Evolutionary conservation across 306 rosid species (phyloP).

Genomic region (Begonia peltatifolia): DNA sequence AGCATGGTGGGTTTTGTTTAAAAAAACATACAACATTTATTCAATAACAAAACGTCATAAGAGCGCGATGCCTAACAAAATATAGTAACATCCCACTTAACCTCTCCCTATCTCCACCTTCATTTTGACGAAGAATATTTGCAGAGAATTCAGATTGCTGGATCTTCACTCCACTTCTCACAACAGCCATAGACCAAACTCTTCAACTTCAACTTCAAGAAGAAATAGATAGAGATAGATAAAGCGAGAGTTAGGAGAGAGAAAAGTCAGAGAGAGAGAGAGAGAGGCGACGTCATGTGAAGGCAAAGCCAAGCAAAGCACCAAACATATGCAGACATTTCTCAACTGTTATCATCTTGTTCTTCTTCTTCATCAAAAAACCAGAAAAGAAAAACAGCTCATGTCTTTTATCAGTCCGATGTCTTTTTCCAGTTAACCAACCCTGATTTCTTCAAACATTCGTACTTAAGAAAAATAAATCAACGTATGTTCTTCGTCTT

Average conservation of each 20-base stretch:
- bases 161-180: slow-evolving; percentile 38
- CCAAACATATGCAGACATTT: slow-evolving; percentile 20
- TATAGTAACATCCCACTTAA: too few relatives aligned
- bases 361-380: slow-evolving; percentile 32
- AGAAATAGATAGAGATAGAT: too few relatives aligned
- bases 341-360: neutral
- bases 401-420: slow-evolving; percentile 47
- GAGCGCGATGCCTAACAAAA: too few relatives aligned
- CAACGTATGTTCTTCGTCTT: slow-evolving; percentile 13
- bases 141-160: slow-evolving; percentile 53
- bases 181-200: slow-evolving; percentile 38
- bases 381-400: slow-evolving; percentile 36
- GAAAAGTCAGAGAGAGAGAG: slow-evolving; percentile 10
- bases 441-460: slow-evolving; percentile 18
- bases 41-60: too few relatives aligned
- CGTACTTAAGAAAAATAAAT: slow-evolving; percentile 17
- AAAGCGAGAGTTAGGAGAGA: neutral
- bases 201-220: slow-evolving; percentile 19
- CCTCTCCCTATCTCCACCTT: slow-evolving; percentile 13
- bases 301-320: slow-evolving; percentile 84
- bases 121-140: slow-evolving; percentile 18
- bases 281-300: slow-evolving; percentile 35
- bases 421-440: slow-evolving; percentile 94
- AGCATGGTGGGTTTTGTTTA: too few relatives aligned
- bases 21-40: too few relatives aligned